Conservation (phyloP, 2,329 filamentous ascomycete species). For the Ophioceras dolichostomum region DNA sequence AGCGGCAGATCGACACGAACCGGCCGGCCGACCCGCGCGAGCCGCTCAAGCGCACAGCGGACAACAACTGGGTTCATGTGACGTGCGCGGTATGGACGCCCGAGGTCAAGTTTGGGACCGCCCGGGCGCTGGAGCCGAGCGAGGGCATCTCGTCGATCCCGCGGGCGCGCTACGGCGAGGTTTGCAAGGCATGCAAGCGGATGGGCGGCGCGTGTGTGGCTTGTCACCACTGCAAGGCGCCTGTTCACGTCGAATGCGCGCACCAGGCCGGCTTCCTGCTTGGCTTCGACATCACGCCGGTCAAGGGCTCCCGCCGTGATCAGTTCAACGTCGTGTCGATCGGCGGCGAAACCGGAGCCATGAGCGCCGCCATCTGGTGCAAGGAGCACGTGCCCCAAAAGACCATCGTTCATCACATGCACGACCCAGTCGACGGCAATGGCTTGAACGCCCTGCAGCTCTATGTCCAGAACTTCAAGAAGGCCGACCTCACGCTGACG, state of each 20-base stretch:
- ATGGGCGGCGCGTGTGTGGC: conserved; percentile 66
- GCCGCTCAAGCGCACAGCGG: conserved; percentile 81
- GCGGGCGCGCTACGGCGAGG: conserved; percentile 57
- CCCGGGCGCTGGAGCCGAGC: conserved; percentile 68
- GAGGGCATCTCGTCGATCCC: conserved; percentile 84
- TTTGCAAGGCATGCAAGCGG: conserved; percentile 75
- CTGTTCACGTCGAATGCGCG: conserved; percentile 84
- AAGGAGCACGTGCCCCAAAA: conserved; percentile 71
- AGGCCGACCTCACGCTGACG: conserved; percentile 80
- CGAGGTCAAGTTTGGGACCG: conserved; percentile 85
- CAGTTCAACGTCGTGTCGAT: conserved; percentile 69
- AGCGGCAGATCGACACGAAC: conserved; percentile 72
- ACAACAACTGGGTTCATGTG: conserved; percentile 98
- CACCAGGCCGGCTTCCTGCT: conserved; percentile 71
- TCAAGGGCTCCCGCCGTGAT: conserved; percentile 81
- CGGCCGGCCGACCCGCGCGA: conserved; percentile 78
- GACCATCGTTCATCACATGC: conserved; percentile 63
- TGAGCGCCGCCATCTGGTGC: conserved; percentile 84
- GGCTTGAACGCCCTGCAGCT: conserved; percentile 73
- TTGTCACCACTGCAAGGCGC: conserved; percentile 60
- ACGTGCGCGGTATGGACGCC: conserved; percentile 85
- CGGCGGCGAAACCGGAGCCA: conserved; percentile 67
- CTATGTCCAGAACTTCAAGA: conserved; percentile 83
- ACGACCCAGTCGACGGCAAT: conserved; percentile 59
- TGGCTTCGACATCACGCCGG: conserved; percentile 80